Evolutionary conservation across 2,329 filamentous ascomycete species (phyloP).

Genomic region (Ascochyta rabiei): DNA sequence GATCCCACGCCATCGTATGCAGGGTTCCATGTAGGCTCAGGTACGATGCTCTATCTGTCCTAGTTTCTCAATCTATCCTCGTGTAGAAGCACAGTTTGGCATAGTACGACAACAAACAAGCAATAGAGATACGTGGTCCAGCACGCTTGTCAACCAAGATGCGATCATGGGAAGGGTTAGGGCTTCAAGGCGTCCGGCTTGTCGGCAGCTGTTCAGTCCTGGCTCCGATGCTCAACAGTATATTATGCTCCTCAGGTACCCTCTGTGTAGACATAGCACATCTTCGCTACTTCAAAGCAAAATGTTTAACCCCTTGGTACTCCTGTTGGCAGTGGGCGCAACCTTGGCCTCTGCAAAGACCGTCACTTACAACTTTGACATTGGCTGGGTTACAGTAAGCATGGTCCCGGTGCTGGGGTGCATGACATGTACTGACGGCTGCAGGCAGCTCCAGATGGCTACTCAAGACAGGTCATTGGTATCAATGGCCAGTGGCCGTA

Average conservation of each 20-base stretch:
- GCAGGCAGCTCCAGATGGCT: constrained; percentile 18
- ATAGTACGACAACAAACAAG: constrained; percentile 5
- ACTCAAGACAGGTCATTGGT: constrained; percentile 58
- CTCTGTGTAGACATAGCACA: background rate
- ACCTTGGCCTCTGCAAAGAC: constrained; percentile 36
- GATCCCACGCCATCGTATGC: constrained; percentile 7
- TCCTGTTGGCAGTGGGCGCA: constrained; percentile 14
- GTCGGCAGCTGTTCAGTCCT: background rate
- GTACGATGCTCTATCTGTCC: background rate
- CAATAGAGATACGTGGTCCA: background rate
- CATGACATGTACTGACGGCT: background rate
- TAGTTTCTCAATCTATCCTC: background rate
- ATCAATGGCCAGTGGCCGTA: constrained; percentile 75
- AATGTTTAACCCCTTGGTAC: constrained; percentile 13
- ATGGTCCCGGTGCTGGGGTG: too few species aligned
- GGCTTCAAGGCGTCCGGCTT: background rate
- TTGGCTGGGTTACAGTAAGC: constrained; percentile 56
- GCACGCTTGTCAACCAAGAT: background rate
- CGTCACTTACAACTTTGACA: constrained; percentile 57
- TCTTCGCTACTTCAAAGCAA: background rate
- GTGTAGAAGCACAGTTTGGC: background rate
- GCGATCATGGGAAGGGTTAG: background rate
- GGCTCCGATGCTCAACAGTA: background rate
- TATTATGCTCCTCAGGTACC: background rate
- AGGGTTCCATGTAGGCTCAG: constrained; percentile 7